Conservation (phyloP, 2,329 filamentous ascomycete species). For the Colletotrichum horii region DNA sequence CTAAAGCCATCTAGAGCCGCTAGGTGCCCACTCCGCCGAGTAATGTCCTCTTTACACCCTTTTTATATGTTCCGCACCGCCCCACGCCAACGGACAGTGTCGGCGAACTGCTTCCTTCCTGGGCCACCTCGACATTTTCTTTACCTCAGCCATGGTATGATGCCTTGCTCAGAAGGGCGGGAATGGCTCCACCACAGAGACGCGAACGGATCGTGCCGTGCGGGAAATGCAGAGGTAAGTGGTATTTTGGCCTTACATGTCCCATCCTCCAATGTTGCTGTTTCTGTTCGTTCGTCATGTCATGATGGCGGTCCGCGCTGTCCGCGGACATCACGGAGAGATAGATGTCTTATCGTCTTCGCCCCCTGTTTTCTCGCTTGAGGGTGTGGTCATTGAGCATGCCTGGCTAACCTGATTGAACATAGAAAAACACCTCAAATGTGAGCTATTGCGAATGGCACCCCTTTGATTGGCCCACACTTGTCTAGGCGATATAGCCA, state of each 20-base stretch:
- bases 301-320: neutral
- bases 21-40: neutral
- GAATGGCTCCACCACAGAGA: constrained; percentile 6
- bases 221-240: neutral
- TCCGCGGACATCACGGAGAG: neutral
- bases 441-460: neutral
- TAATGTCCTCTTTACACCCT: neutral
- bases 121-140: neutral
- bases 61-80: neutral
- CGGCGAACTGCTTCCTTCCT: constrained; percentile 4
- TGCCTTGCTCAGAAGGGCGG: neutral
- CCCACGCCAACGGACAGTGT: neutral
- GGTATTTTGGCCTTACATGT: neutral
- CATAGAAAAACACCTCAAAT: constrained; percentile 1
- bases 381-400: neutral
- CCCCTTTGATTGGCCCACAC: neutral
- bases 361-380: neutral
- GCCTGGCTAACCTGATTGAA: neutral
- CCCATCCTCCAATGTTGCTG: neutral
- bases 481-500: neutral
- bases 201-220: constrained; percentile 1
- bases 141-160: neutral
- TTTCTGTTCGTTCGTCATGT: neutral
- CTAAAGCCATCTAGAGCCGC: neutral
- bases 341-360: neutral